Conservation (phyloP, 2,329 filamentous ascomycete genomes). For the Phialophora verrucosa region DNA sequence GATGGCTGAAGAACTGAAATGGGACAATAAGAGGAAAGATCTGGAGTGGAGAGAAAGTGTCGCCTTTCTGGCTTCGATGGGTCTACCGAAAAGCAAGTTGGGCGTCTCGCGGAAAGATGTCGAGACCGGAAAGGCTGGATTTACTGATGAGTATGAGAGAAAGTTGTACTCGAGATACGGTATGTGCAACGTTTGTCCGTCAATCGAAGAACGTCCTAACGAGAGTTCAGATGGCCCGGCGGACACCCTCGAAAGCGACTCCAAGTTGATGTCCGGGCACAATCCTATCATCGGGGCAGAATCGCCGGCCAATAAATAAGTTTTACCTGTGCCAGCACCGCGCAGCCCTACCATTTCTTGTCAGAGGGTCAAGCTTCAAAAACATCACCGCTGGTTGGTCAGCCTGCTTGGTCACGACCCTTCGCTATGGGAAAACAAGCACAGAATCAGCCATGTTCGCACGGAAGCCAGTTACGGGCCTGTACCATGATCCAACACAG, state of each 20-base stretch:
- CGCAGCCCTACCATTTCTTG: not conserved
- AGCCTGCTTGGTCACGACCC: not conserved
- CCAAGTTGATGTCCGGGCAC: conserved; percentile 50
- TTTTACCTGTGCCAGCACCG: not conserved
- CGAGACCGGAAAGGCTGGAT: conserved; percentile 59
- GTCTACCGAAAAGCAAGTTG: conserved; percentile 63
- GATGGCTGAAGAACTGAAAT: conserved; percentile 82
- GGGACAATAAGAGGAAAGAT: conserved; percentile 74
- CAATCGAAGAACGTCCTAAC: conserved; percentile 3
- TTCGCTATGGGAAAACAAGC: not conserved
- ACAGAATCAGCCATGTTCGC: not conserved
- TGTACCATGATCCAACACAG: not conserved
- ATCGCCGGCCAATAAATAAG: conserved; percentile 57
- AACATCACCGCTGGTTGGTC: not conserved
- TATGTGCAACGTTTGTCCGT: conserved; percentile 40
- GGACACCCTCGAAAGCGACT: conserved; percentile 59
- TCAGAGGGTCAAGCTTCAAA: not conserved
- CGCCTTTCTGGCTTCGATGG: conserved; percentile 66
- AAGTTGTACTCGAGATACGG: conserved; percentile 51
- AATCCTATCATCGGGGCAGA: conserved; percentile 54
- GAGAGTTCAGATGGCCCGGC: conserved; percentile 56
- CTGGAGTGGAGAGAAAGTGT: conserved; percentile 78
- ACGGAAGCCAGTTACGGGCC: not conserved
- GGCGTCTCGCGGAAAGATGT: conserved; percentile 63
- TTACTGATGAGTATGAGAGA: conserved; percentile 49